Conservation (phyloP, 345 rosid species). For the Punica granatum region DNA sequence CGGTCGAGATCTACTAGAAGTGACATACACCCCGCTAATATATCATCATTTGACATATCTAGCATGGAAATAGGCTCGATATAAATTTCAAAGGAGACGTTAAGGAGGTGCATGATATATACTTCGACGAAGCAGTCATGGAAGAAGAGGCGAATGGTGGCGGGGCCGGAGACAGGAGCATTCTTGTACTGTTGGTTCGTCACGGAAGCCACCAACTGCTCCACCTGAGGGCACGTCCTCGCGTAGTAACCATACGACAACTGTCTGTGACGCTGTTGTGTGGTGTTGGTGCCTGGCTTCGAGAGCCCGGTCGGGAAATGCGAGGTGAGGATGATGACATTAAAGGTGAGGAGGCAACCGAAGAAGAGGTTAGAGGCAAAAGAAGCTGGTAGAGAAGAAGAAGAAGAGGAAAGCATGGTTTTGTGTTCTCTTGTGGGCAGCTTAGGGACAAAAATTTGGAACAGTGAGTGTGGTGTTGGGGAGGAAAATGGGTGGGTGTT, state of each 20-base stretch:
- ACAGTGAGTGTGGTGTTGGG: constrained; percentile 11
- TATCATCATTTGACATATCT: no score
- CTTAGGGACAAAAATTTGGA: constrained; percentile 21
- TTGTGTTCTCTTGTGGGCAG: constrained; percentile 22
- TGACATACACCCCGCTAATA: constrained; percentile 3
- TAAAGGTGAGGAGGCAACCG: constrained; percentile 8
- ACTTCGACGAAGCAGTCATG: constrained; percentile 95
- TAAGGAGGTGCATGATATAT: no score
- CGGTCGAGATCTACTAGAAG: neutral
- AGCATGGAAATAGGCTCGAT: neutral
- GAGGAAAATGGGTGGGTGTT: constrained; percentile 7
- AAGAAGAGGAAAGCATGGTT: constrained; percentile 21
- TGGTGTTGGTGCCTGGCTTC: constrained; percentile 17
- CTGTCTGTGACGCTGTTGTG: constrained; percentile 7
- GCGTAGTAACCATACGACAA: constrained; percentile 51
- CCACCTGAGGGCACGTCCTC: constrained; percentile 69
- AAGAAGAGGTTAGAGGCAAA: constrained; percentile 28
- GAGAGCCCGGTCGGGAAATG: neutral
- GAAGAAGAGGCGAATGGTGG: constrained; percentile 89
- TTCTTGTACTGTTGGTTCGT: constrained; percentile 67
- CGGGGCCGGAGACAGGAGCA: constrained; percentile 68
- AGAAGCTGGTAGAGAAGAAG: constrained; percentile 18
- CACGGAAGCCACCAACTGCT: constrained; percentile 57
- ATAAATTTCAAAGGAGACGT: no score
- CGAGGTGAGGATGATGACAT: constrained; percentile 13